phyloP scores from a whole-genome alignment of 805 yeast species.

The Candida fluviatilis region DNA sequence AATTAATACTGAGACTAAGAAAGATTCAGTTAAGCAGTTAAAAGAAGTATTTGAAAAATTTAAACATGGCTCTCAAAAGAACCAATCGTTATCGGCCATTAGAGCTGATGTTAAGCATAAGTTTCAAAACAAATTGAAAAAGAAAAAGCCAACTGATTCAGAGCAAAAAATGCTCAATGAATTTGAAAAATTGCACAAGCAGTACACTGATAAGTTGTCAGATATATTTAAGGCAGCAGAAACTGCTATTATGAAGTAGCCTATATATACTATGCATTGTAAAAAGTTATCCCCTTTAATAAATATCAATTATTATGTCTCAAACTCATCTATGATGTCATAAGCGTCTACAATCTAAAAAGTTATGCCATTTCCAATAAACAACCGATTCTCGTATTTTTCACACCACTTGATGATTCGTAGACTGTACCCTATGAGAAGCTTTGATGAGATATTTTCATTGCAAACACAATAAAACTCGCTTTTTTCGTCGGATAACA shows the following conservation, averaged over 20 bases:
- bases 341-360: no score
- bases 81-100: constrained; percentile 38
- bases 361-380: constrained; percentile 69
- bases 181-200: constrained; percentile 68
- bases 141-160: constrained; percentile 50
- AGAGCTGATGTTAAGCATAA: constrained; percentile 53
- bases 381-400: constrained; percentile 63
- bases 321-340: no score
- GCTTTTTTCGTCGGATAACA: constrained; percentile 28
- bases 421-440: constrained; percentile 57
- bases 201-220: constrained; percentile 53
- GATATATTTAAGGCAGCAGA: constrained; percentile 56
- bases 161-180: constrained; percentile 53
- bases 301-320: no score
- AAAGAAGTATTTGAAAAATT: constrained; percentile 65
- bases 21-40: constrained; percentile 52
- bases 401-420: constrained; percentile 73
- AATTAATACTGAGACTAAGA: constrained; percentile 63
- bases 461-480: constrained; percentile 37
- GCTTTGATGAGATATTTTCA: constrained; percentile 51
- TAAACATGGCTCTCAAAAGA: constrained; percentile 44
- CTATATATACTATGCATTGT: not conserved
- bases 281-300: no score
- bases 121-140: constrained; percentile 50
- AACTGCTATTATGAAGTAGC: constrained; percentile 38